Percentiles rank a stretch among this genome's conserved stretches.
Evolutionary conservation across 805 yeast species (phyloP).

Genomic region (Pichia cabralensis): DNA sequence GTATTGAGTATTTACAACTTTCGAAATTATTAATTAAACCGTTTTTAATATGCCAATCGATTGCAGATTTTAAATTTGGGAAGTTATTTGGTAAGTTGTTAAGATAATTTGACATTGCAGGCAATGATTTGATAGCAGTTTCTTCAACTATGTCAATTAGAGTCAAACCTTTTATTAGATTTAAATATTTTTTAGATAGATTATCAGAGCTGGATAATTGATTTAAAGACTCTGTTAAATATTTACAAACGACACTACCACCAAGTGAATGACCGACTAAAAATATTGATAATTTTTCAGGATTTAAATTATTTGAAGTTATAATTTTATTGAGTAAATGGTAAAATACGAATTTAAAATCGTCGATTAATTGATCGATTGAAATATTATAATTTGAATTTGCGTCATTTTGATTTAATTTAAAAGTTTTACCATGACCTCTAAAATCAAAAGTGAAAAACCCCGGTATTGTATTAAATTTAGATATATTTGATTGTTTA

Average conservation of each 20-base stretch:
- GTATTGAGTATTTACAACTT: constrained; percentile 74
- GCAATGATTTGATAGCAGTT: constrained; percentile 65
- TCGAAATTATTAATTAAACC: constrained; percentile 41
- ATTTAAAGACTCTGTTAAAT: constrained; percentile 21
- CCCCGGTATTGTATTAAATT: constrained; percentile 40
- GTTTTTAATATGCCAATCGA: constrained; percentile 71
- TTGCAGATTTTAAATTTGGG: constrained; percentile 42
- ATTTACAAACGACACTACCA: constrained; percentile 68
- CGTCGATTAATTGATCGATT: constrained; percentile 44
- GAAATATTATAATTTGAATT: constrained; percentile 28
- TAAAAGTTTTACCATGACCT: constrained; percentile 63
- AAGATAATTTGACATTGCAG: constrained; percentile 58
- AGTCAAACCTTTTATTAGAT: constrained; percentile 50
- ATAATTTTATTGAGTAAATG: constrained; percentile 34
- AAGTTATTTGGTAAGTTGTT: constrained; percentile 56
- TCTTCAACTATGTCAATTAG: constrained; percentile 93
- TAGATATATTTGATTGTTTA: constrained; percentile 19
- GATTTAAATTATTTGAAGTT: constrained; percentile 5
- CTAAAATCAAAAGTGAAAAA: constrained; percentile 68
- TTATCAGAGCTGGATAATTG: too few relatives aligned
- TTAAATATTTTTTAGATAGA: constrained; percentile 9
- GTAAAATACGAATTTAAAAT: constrained; percentile 45
- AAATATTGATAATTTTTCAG: constrained; percentile 30
- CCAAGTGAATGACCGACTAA: constrained; percentile 90
- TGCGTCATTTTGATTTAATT: constrained; percentile 12